Percentiles rank a stretch among this genome's conserved stretches.
phyloP scores from a whole-genome alignment of 1,139 yeast species.

The Suhomyces ambrosiae region DNA sequence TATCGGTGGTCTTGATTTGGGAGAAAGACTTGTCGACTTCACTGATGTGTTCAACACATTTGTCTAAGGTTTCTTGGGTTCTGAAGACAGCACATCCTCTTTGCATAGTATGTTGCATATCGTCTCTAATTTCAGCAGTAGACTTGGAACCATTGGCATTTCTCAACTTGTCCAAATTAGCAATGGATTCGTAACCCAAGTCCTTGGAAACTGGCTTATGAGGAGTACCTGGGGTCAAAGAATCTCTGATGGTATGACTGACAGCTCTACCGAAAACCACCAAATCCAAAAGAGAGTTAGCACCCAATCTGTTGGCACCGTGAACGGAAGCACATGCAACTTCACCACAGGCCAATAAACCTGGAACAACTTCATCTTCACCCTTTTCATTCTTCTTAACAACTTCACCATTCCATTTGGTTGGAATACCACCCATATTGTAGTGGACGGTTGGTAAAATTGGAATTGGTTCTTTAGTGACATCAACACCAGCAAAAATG shows the following conservation, averaged over 20 bases:
- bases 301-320: conserved; percentile 99
- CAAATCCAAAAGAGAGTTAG: conserved; percentile 95
- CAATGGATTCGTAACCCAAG: conserved; percentile 86
- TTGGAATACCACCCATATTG: conserved; percentile 99
- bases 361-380: conserved; percentile 89
- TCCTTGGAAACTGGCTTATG: conserved; percentile 76
- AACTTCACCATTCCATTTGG: conserved; percentile 96
- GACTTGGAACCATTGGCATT: conserved; percentile 78
- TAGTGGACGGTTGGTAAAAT: conserved; percentile 97
- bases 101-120: conserved; percentile 97
- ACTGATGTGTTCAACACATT: conserved; percentile 81
- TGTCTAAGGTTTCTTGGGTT: conserved; percentile 87
- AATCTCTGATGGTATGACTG: conserved; percentile 84
- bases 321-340: conserved; percentile 99
- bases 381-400: conserved; percentile 84
- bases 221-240: conserved; percentile 86
- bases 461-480: conserved; percentile 98
- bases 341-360: conserved; percentile 97
- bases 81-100: conserved; percentile 96
- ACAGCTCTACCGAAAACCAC: conserved; percentile 99
- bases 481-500: conserved; percentile 98
- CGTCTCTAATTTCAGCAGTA: conserved; percentile 87
- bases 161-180: conserved; percentile 86
- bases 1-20: conserved; percentile 81
- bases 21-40: conserved; percentile 71